Percentiles rank a stretch among this genome's conserved stretches.
These are phyloP conservation scores for Fagopyrum esculentum DNA, from an alignment of 148 eudicot genomes.

Conservation along the genomic window DNA sequence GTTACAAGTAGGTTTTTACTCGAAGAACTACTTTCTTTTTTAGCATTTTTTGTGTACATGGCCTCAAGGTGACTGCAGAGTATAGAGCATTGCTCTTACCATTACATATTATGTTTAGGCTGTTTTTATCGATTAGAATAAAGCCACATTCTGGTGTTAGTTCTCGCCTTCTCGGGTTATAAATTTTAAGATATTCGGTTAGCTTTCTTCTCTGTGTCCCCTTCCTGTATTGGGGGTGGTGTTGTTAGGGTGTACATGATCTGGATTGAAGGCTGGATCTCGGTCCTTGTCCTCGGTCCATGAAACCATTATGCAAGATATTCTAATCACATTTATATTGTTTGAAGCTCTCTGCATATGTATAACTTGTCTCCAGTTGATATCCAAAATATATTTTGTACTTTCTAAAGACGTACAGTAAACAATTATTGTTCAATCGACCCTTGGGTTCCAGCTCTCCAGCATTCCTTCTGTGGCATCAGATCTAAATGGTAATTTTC, in stretches of 20 bases:
- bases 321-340: neutral
- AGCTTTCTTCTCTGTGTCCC: neutral
- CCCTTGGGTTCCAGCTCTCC: neutral
- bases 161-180: neutral
- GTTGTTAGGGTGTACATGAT: too few relatives aligned
- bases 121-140: neutral
- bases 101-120: neutral
- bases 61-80: neutral
- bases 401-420: too few relatives aligned
- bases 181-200: neutral
- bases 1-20: conserved; percentile 1
- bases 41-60: conserved; percentile 12
- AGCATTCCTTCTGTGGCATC: neutral
- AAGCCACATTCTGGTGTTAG: neutral
- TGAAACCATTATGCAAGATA: neutral
- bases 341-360: neutral
- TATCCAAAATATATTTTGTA: neutral
- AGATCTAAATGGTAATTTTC: neutral
- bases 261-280: too few relatives aligned
- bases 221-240: neutral
- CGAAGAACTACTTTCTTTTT: neutral
- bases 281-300: too few relatives aligned
- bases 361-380: neutral
- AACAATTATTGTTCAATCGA: neutral
- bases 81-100: neutral